Evolutionary conservation across 2,329 filamentous ascomycete genomes (phyloP).

Genomic region (Aspergillus unguis): DNA sequence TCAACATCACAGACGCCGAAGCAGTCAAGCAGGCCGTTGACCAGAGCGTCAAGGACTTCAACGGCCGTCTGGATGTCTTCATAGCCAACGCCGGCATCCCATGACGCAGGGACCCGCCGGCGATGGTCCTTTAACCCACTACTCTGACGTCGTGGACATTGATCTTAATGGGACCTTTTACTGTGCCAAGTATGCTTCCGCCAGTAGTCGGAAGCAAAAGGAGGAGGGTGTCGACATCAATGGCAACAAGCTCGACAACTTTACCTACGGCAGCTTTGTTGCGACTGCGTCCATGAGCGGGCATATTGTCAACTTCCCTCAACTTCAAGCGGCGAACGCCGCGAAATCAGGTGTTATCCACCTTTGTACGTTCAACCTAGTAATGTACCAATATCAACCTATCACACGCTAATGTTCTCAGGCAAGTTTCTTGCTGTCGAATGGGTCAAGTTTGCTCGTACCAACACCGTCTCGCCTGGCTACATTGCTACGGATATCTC

Average conservation of each 20-base stretch:
- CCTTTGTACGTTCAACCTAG: constrained; percentile 35
- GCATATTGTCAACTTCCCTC: constrained; percentile 73
- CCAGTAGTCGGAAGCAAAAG: constrained; percentile 68
- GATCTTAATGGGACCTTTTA: constrained; percentile 51
- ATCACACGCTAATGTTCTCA: constrained; percentile 24
- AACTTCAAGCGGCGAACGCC: constrained; percentile 69
- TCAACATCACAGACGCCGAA: constrained; percentile 44
- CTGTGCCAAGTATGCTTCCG: constrained; percentile 67
- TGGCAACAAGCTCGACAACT: constrained; percentile 60
- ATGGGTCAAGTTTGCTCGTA: constrained; percentile 71
- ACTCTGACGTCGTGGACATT: constrained; percentile 64
- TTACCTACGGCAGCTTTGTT: constrained; percentile 67
- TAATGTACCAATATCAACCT: background rate
- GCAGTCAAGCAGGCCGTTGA: constrained; percentile 43
- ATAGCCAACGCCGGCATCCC: constrained; percentile 75
- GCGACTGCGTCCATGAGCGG: constrained; percentile 76
- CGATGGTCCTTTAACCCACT: constrained; percentile 62
- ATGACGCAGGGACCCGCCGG: constrained; percentile 66
- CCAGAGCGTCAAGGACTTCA: constrained; percentile 58
- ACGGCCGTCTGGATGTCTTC: constrained; percentile 72
- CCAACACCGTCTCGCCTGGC: constrained; percentile 70
- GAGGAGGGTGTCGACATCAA: constrained; percentile 61
- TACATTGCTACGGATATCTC: constrained; percentile 74
- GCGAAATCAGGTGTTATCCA: constrained; percentile 51
- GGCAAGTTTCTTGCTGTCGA: constrained; percentile 70